These are phyloP conservation scores for Fusarium abutilonis DNA, from an alignment of 2,329 filamentous ascomycete genomes.

Conservation along the genomic window DNA sequence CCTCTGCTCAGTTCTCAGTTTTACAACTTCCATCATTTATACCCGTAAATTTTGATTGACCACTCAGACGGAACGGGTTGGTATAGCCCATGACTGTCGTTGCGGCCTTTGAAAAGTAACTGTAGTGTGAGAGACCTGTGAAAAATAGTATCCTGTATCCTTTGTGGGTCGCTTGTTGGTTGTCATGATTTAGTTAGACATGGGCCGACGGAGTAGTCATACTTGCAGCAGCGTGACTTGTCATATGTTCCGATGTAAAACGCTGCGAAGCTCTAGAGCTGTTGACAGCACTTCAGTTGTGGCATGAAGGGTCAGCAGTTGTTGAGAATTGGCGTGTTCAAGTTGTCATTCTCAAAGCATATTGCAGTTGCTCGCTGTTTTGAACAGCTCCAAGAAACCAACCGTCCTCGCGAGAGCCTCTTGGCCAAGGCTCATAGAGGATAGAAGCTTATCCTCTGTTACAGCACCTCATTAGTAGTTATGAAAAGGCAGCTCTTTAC, in stretches of 20 bases:
- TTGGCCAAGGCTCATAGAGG: slow-evolving; percentile 23
- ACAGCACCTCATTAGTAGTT: slow-evolving; percentile 20
- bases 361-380: slow-evolving; percentile 7
- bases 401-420: slow-evolving; percentile 22
- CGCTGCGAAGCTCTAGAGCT: neutral
- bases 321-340: neutral
- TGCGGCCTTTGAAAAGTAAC: neutral
- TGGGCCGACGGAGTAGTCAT: slow-evolving; percentile 31
- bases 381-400: slow-evolving; percentile 23
- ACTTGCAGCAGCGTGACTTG: slow-evolving; percentile 31
- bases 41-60: neutral
- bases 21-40: neutral
- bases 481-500: slow-evolving; percentile 22
- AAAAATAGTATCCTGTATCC: slow-evolving; percentile 6
- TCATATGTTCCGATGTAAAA: slow-evolving; percentile 21
- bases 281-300: neutral
- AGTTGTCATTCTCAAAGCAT: neutral
- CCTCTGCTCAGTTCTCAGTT: neutral
- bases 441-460: slow-evolving; percentile 16
- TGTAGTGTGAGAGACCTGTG: neutral
- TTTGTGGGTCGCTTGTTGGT: slow-evolving; percentile 38
- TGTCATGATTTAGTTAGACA: slow-evolving; percentile 18
- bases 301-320: neutral
- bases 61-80: neutral
- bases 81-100: neutral